Percentiles rank a stretch among this genome's conserved stretches.
Conservation (phyloP, 208 protist genomes). For the Trypanosomatidae sp. region DNA sequence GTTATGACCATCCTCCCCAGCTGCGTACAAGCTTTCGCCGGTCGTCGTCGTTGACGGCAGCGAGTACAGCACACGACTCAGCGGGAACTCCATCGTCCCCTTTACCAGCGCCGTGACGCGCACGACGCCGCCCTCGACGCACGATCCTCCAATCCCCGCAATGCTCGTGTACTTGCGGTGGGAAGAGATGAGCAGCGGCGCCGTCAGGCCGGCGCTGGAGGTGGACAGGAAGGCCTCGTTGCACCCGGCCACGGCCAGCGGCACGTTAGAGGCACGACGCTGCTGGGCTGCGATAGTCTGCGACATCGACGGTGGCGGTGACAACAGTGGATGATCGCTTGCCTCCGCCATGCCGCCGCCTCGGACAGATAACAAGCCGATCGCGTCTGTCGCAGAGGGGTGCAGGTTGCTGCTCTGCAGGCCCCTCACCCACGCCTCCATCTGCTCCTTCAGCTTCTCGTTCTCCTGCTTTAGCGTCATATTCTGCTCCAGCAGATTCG, state of each 20-base stretch:
- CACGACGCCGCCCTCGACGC: conserved; percentile 52
- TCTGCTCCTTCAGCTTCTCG: conserved; percentile 59
- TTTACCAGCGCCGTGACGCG: conserved; percentile 47
- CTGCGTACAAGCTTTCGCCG: neutral
- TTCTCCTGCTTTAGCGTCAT: conserved; percentile 59
- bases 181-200: conserved; percentile 52
- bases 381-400: neutral
- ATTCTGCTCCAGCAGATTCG: conserved; percentile 77
- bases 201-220: conserved; percentile 26
- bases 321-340: neutral
- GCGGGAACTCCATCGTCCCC: conserved; percentile 33
- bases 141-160: conserved; percentile 55
- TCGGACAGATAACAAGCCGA: neutral
- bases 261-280: conserved; percentile 6
- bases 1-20: neutral
- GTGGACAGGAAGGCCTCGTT: conserved; percentile 39
- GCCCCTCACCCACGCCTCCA: conserved; percentile 46
- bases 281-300: conserved; percentile 6
- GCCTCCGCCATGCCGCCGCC: neutral
- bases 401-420: conserved; percentile 12
- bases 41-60: neutral
- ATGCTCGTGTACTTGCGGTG: conserved; percentile 58
- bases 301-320: neutral
- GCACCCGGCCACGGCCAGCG: neutral
- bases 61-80: conserved; percentile 22